These are phyloP conservation scores for Boechera retrofracta DNA, from an alignment of 345 rosid genomes.

Conservation along the genomic window DNA sequence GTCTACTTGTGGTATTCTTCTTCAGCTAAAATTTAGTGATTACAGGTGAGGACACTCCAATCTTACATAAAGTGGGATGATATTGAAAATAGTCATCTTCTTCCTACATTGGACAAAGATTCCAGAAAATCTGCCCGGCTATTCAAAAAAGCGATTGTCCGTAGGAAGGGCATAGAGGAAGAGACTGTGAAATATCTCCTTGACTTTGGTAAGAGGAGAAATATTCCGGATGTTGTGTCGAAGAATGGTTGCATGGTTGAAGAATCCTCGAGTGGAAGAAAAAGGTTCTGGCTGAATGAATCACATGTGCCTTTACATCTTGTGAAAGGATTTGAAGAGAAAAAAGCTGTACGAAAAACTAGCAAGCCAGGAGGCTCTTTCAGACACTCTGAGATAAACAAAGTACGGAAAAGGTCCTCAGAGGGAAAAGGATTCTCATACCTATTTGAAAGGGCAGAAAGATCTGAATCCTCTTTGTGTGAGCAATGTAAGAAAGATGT, in stretches of 20 bases:
- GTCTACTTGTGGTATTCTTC: slow-evolving; percentile 34
- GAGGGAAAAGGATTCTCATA: slow-evolving; percentile 69
- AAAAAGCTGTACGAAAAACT: slow-evolving; percentile 67
- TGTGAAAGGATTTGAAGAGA: slow-evolving; percentile 93
- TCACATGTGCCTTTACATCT: slow-evolving; percentile 87
- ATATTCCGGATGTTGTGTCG: slow-evolving; percentile 72
- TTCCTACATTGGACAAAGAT: slow-evolving; percentile 68
- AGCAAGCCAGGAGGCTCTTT: slow-evolving; percentile 51
- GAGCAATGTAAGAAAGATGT: slow-evolving; percentile 85
- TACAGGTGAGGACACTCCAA: slow-evolving; percentile 89
- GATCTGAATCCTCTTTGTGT: slow-evolving; percentile 67
- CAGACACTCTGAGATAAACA: slow-evolving; percentile 49
- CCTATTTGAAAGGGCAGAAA: slow-evolving; percentile 83
- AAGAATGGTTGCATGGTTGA: slow-evolving; percentile 71
- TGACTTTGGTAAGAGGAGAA: slow-evolving; percentile 97
- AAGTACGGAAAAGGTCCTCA: slow-evolving; percentile 46
- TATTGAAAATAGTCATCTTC: slow-evolving; percentile 68
- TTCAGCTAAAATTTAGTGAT: slow-evolving; percentile 32
- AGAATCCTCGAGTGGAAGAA: slow-evolving; percentile 90
- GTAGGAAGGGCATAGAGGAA: slow-evolving; percentile 71
- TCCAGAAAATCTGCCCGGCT: slow-evolving; percentile 73
- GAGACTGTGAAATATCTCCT: slow-evolving; percentile 78
- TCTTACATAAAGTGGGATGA: slow-evolving; percentile 90
- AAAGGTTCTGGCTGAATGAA: slow-evolving; percentile 87
- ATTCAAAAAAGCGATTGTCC: slow-evolving; percentile 84